These are phyloP conservation scores for Daldinia concentrica DNA, from an alignment of 495 filamentous ascomycete species.

Conservation along the genomic window DNA sequence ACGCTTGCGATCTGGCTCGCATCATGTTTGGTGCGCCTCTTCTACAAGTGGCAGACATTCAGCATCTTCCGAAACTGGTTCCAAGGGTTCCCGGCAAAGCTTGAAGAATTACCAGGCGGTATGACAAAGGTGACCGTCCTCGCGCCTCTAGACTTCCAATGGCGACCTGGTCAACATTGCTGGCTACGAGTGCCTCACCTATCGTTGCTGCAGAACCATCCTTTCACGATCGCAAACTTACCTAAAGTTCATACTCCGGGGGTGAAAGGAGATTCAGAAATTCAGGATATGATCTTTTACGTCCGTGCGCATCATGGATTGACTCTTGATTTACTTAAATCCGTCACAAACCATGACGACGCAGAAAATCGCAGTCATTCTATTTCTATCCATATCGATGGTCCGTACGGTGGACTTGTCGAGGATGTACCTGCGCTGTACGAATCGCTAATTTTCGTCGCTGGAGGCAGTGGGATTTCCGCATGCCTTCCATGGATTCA, in stretches of 20 bases:
- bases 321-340: slow-evolving; percentile 32
- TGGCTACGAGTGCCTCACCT: slow-evolving; percentile 78
- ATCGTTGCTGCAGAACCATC: slow-evolving; percentile 74
- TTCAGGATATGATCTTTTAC: slow-evolving; percentile 35
- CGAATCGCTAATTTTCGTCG: slow-evolving; percentile 77
- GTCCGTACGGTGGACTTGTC: slow-evolving; percentile 81
- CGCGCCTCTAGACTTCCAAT: slow-evolving; percentile 66
- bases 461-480: slow-evolving; percentile 80
- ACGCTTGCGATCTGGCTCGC: slow-evolving; percentile 72
- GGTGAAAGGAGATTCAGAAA: slow-evolving; percentile 10
- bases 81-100: slow-evolving; percentile 71
- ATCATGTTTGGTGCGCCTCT: slow-evolving; percentile 62
- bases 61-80: slow-evolving; percentile 60
- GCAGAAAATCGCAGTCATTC: slow-evolving; percentile 48
- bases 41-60: slow-evolving; percentile 71
- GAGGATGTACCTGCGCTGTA: slow-evolving; percentile 64
- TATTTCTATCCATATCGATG: slow-evolving; percentile 76
- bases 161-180: slow-evolving; percentile 80
- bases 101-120: slow-evolving; percentile 74
- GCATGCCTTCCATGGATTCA: slow-evolving; percentile 76
- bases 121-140: slow-evolving; percentile 78
- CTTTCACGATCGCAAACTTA: slow-evolving; percentile 80
- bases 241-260: slow-evolving; percentile 49
- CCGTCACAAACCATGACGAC: slow-evolving; percentile 26
- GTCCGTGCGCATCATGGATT: slow-evolving; percentile 35